Percentiles rank a stretch among this genome's conserved stretches.
Evolutionary conservation across 441 rosid genomes (phyloP).

Genomic region (Erysimum cheiri): DNA sequence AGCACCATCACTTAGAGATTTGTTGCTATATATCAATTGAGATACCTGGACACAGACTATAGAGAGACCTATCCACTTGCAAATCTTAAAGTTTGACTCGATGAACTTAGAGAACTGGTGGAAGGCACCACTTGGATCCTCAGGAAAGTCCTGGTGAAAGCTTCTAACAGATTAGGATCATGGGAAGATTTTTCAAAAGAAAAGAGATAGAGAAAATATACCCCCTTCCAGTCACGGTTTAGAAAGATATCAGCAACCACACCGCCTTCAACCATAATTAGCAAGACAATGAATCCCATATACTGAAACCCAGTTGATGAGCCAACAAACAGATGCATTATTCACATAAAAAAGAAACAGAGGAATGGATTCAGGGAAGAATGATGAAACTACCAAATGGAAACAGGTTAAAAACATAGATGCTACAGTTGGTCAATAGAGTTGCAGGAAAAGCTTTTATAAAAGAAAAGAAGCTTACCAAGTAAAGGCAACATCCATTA

Average conservation of each 20-base stretch:
- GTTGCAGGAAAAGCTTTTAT: background rate
- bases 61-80: conserved; percentile 87
- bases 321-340: conserved; percentile 3
- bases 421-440: background rate
- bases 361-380: conserved; percentile 5
- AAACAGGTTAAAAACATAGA: background rate
- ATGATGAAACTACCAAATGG: background rate
- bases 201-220: conserved; percentile 24
- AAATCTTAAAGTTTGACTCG: conserved; percentile 66
- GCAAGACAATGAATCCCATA: conserved; percentile 69
- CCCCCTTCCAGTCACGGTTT: conserved; percentile 86
- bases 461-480: conserved; percentile 52
- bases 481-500: conserved; percentile 82
- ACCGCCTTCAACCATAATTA: conserved; percentile 82
- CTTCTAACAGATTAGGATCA: conserved; percentile 29
- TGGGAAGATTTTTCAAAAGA: background rate
- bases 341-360: background rate
- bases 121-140: conserved; percentile 80
- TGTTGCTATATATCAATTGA: background rate
- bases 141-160: conserved; percentile 75
- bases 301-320: conserved; percentile 54
- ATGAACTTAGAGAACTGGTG: conserved; percentile 65
- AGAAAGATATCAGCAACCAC: conserved; percentile 75
- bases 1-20: background rate
- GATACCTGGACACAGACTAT: conserved; percentile 71